Conservation (phyloP, 2,329 filamentous ascomycete genomes). For the Chalaropsis ovoidea region DNA sequence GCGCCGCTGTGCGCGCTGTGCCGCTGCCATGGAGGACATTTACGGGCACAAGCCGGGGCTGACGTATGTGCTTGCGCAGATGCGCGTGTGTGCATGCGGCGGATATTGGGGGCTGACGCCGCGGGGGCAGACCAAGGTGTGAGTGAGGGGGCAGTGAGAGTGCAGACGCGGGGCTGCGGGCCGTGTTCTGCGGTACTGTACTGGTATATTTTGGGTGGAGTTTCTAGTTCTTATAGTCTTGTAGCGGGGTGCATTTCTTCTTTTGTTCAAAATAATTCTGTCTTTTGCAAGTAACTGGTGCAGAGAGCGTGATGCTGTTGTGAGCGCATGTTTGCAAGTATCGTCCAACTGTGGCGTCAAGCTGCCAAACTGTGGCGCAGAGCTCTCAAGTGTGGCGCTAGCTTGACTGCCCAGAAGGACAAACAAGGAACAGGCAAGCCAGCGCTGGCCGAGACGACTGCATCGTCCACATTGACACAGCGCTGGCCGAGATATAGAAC, state of each 20-base stretch:
- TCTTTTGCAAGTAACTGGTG: not conserved
- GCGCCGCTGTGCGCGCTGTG: conserved; percentile 43
- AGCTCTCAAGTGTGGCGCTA: conserved; percentile 3
- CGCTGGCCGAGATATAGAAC: no score
- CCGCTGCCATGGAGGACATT: conserved; percentile 55
- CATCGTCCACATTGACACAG: not conserved
- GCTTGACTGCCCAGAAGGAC: conserved; percentile 11
- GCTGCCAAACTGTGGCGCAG: conserved; percentile 5
- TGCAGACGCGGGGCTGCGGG: not conserved
- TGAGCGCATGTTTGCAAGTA: not conserved
- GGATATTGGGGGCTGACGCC: conserved; percentile 41
- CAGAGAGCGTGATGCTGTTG: not conserved
- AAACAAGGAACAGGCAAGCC: not conserved
- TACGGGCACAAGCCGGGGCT: conserved; percentile 40
- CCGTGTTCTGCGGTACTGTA: not conserved
- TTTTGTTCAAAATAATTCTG: not conserved
- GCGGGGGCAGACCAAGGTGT: conserved; percentile 22
- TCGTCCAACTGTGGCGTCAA: not conserved
- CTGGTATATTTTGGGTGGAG: not conserved
- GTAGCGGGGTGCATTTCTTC: not conserved
- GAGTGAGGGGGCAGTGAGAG: not conserved
- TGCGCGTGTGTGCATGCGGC: conserved; percentile 46
- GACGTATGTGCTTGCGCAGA: conserved; percentile 45
- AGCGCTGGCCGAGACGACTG: not conserved
- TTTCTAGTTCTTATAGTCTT: not conserved